A percentile compares a stretch with the other conserved stretches of the same genome.
phyloP scores from a whole-genome alignment of 2,329 filamentous ascomycete species.

The Teratosphaeria nubilosa region DNA sequence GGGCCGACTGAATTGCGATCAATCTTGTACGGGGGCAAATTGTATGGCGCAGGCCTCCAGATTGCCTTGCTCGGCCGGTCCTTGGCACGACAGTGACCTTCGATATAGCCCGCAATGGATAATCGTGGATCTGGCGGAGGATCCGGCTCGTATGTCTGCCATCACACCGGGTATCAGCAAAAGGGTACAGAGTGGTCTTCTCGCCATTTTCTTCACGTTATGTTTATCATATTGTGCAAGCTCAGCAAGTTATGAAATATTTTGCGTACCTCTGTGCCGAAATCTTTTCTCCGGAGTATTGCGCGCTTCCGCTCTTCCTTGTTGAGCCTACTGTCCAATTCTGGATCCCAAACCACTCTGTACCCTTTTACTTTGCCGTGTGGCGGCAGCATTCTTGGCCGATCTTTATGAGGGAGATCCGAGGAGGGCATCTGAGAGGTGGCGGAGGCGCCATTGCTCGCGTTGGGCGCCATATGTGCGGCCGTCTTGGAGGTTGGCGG shows the following conservation, averaged over 20 bases:
- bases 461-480: conserved; percentile 16
- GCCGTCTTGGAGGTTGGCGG: conserved; percentile 29
- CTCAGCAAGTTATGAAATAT: conserved; percentile 26
- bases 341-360: conserved; percentile 53
- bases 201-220: conserved; percentile 19
- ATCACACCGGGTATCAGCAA: conserved; percentile 27
- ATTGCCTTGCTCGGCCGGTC: conserved; percentile 59
- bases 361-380: conserved; percentile 46
- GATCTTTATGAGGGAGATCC: conserved; percentile 24
- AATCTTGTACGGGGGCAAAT: conserved; percentile 69
- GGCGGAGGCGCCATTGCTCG: conserved; percentile 11
- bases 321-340: conserved; percentile 49
- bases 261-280: conserved; percentile 33
- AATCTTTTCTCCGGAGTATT: conserved; percentile 25
- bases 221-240: conserved; percentile 26
- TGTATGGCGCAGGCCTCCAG: conserved; percentile 63
- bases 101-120: conserved; percentile 51
- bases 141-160: conserved; percentile 54
- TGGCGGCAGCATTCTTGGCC: conserved; percentile 40
- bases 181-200: conserved; percentile 31
- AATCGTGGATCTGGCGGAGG: conserved; percentile 77
- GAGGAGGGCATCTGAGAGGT: conserved; percentile 15
- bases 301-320: conserved; percentile 44
- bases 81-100: conserved; percentile 36
- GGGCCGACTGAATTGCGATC: conserved; percentile 77